Base-by-base conservation (phyloP, 2,329 filamentous ascomycete genomes). In the Cyphellophora europaea region DNA sequence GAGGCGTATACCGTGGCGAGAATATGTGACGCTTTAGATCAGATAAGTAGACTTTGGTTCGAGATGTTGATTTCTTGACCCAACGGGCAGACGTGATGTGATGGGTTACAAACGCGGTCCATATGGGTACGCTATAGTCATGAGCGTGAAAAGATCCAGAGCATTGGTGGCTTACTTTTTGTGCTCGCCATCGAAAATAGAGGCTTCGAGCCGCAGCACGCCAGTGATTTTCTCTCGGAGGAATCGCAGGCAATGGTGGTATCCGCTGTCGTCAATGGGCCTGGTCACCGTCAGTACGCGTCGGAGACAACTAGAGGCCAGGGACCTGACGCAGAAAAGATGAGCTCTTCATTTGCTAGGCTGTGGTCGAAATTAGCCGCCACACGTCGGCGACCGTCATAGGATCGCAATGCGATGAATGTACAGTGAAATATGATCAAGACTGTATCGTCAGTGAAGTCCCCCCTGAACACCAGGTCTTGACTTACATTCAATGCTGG, bases 371-470 rank as follows among this genome's bases (percentile, higher is more conserved):
- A 60, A 11, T 25, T 58, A 3, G 53, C 51, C 13, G 52, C 53
- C 18, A 59, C 55, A 4, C 55, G 61, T 18, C 49, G 53, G 14
- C 53, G 56, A 12, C 55, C 52, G 47, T 77, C 72, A 46, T 77
- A 72, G 6, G 65, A 63, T 41, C 75, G 74, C 54, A 77, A 65
- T 1, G 72, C 71, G 6, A 75, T 52, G 36, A 74, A 67, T 0
- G 67, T 68, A 41, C 63, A 69, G 49, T 71, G 73, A 52, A 77
- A 75, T 2, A 73, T 49, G 3, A 72, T 67, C 65, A 77, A 67
- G 31, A 62, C 67, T 72, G 30, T 12, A 17, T 8, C 21, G n/a
- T n/a, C n/a, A n/a, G n/a, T n/a, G n/a, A n/a, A n/a, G n/a, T n/a
- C n/a, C n/a, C n/a, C n/a, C n/a, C n/a, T n/a, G n/a, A n/a, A n/a